These are phyloP conservation scores for Diplodia scrobiculata DNA, from an alignment of 2,329 filamentous ascomycete genomes.

Conservation along the genomic window DNA sequence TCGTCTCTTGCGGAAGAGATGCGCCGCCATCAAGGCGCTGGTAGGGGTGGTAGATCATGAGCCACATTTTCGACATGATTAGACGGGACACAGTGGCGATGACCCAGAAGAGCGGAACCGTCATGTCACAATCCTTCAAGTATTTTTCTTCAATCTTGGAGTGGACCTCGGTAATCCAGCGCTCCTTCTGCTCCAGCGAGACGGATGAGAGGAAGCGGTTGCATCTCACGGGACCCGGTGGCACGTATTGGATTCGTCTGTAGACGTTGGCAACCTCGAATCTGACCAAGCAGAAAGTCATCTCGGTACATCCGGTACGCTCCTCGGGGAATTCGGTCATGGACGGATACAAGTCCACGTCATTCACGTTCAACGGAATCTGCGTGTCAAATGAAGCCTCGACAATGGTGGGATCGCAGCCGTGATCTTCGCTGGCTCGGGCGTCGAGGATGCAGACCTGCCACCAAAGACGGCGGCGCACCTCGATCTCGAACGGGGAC, in stretches of 20 bases:
- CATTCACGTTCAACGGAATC: conserved; percentile 60
- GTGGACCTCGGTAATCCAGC: conserved; percentile 54
- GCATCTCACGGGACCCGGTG: conserved; percentile 48
- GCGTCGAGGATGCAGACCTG: conserved; percentile 61
- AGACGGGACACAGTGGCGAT: conserved; percentile 66
- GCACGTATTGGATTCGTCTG: conserved; percentile 50
- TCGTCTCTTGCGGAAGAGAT: conserved; percentile 62
- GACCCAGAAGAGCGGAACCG: conserved; percentile 66
- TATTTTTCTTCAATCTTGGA: conserved; percentile 54
- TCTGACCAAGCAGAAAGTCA: conserved; percentile 59
- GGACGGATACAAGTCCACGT: conserved; percentile 54
- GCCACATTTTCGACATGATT: conserved; percentile 72
- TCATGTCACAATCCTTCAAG: conserved; percentile 56
- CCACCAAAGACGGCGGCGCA: conserved; percentile 63
- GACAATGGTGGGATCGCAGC: conserved; percentile 62
- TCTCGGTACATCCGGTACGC: conserved; percentile 58
- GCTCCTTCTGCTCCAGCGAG: conserved; percentile 52
- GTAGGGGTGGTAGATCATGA: conserved; percentile 74
- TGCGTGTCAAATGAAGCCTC: conserved; percentile 63
- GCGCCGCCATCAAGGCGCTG: conserved; percentile 62
- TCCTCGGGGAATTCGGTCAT: conserved; percentile 54
- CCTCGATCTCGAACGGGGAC: conserved; percentile 62
- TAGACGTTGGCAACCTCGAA: conserved; percentile 56
- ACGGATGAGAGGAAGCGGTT: conserved; percentile 49
- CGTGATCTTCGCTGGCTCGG: conserved; percentile 64